Conservation (phyloP, 2,329 filamentous ascomycete genomes). For the Colletotrichum godetiae region DNA sequence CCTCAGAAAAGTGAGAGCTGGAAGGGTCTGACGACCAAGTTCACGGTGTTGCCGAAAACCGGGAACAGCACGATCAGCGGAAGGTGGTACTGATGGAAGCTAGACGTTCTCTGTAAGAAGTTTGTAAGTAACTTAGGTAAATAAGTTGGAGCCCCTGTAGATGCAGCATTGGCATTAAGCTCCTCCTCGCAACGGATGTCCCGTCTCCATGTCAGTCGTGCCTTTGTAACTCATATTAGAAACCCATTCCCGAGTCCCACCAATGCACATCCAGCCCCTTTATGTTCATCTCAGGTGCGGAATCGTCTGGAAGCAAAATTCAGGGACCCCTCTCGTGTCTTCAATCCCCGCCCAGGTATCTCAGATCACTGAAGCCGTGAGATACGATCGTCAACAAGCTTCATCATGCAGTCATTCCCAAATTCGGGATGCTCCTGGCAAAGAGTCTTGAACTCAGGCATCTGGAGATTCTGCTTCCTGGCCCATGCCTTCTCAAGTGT, state of each 20-base stretch:
- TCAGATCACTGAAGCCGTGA: not conserved
- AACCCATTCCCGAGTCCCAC: not conserved
- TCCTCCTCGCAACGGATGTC: not conserved
- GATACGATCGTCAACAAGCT: not conserved
- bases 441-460: not conserved
- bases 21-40: slow-evolving; percentile 27
- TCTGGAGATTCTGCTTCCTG: not conserved
- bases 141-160: not conserved
- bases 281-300: not conserved
- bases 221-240: not conserved
- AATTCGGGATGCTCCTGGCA: not conserved
- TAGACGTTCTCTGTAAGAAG: not conserved
- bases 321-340: not conserved
- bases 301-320: not conserved
- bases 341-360: no score
- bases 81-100: not conserved
- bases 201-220: no score
- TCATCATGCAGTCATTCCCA: slow-evolving; percentile 16
- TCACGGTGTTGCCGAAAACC: slow-evolving; percentile 17
- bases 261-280: not conserved
- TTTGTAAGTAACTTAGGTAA: not conserved
- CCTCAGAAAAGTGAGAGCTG: slow-evolving; percentile 2
- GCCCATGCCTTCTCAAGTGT: not conserved
- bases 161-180: not conserved
- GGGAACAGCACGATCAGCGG: not conserved